Conservation (phyloP, 1,139 yeast genomes). For the Debaryomycetaceae sp. region DNA sequence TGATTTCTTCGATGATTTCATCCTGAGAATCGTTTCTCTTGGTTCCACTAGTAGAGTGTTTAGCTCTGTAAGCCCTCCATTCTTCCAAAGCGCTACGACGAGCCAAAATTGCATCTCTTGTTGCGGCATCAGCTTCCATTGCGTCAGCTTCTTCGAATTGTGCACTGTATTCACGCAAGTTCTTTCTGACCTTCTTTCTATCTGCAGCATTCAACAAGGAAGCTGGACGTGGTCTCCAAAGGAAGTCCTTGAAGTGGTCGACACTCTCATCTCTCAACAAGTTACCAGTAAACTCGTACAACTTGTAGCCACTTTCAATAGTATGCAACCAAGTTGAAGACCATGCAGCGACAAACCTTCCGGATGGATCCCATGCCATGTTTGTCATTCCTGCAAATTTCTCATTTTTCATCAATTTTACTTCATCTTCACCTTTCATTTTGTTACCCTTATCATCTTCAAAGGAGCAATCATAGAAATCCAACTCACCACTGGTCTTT, state of each 20-base stretch:
- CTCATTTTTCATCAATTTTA: conserved; percentile 62
- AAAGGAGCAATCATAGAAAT: conserved; percentile 82
- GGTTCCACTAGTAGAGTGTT: conserved; percentile 47
- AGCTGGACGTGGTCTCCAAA: conserved; percentile 98
- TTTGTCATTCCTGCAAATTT: conserved; percentile 79
- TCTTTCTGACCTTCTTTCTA: conserved; percentile 85
- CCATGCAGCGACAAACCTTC: conserved; percentile 85
- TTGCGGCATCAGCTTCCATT: conserved; percentile 93
- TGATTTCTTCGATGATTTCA: conserved; percentile 66
- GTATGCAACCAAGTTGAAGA: conserved; percentile 83
- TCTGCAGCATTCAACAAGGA: conserved; percentile 72
- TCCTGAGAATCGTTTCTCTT: conserved; percentile 53
- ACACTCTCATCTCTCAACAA: conserved; percentile 69
- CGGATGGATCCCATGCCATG: conserved; percentile 93
- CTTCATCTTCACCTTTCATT: conserved; percentile 50
- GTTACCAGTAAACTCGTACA: conserved; percentile 82
- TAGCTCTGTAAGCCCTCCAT: conserved; percentile 79
- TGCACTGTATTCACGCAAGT: conserved; percentile 83
- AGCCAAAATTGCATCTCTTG: conserved; percentile 81
- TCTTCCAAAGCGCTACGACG: conserved; percentile 82
- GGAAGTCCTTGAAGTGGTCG: conserved; percentile 82
- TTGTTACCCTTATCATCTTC: conserved; percentile 54
- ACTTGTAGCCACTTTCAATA: conserved; percentile 85
- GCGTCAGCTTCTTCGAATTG: conserved; percentile 95
- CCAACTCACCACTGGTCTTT: conserved; percentile 63